Conservation (phyloP, 2,329 filamentous ascomycete species). For the Alternaria gaisen region DNA sequence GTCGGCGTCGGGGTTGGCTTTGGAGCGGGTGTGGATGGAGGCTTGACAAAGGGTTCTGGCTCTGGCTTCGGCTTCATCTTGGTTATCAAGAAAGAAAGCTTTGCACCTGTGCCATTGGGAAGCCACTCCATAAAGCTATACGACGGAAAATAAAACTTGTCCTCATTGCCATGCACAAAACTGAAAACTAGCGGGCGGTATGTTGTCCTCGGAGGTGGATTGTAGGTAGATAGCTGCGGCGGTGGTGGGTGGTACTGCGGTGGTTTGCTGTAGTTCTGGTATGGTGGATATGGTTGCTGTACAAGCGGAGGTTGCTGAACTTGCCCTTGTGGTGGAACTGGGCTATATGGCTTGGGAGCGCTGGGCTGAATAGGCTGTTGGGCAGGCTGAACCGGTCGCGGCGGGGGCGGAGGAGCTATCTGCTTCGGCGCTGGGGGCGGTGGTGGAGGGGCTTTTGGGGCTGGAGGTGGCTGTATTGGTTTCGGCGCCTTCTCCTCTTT, state of each 20-base stretch:
- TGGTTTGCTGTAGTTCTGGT: constrained; percentile 33
- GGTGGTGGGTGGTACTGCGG: constrained; percentile 36
- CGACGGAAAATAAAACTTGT: constrained; percentile 81
- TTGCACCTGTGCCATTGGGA: constrained; percentile 66
- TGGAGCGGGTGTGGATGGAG: constrained; percentile 41
- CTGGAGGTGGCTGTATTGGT: constrained; percentile 26
- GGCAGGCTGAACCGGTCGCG: constrained; percentile 23
- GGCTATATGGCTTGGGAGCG: constrained; percentile 16
- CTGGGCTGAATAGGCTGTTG: constrained; percentile 22
- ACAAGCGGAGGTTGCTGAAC: constrained; percentile 30
- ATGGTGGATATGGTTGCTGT: constrained; percentile 31
- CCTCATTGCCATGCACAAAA: constrained; percentile 62
- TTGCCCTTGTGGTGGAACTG: constrained; percentile 12
- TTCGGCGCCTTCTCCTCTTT: constrained; percentile 45
- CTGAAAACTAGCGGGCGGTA: constrained; percentile 53
- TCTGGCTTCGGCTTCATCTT: constrained; percentile 63
- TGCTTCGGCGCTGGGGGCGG: constrained; percentile 21
- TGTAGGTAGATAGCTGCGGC: constrained; percentile 39
- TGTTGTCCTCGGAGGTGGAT: constrained; percentile 55
- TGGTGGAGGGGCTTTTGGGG: constrained; percentile 23
- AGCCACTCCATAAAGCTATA: constrained; percentile 78
- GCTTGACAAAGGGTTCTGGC: constrained; percentile 51
- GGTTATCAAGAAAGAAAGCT: constrained; percentile 80
- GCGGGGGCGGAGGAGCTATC: constrained; percentile 23
- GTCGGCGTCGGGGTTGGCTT: constrained; percentile 17